phyloP scores from a whole-genome alignment of 257 asterid species.

The Gentiana dahurica region DNA sequence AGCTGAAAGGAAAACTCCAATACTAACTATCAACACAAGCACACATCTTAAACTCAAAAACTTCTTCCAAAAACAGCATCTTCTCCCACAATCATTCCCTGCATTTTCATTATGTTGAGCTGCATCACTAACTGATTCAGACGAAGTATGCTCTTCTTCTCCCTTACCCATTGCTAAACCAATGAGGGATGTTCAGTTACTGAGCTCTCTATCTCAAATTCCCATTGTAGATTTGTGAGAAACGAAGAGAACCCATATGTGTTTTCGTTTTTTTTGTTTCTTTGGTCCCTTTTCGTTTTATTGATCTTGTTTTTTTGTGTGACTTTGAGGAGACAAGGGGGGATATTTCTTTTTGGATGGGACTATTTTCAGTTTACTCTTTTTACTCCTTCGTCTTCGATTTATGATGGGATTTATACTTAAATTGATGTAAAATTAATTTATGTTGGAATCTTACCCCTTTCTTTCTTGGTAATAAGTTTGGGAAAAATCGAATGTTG shows the following conservation, averaged over 20 bases:
- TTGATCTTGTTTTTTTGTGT: constrained; percentile 5
- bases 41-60: constrained; percentile 55
- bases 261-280: constrained; percentile 8
- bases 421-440: too few relatives aligned
- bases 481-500: too few relatives aligned
- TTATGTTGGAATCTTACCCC: too few relatives aligned
- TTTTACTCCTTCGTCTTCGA: too few relatives aligned
- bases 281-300: constrained; percentile 5
- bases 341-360: not conserved
- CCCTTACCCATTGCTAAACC: constrained; percentile 70
- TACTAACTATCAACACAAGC: constrained; percentile 46
- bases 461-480: too few relatives aligned
- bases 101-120: constrained; percentile 34
- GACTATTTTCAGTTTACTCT: too few relatives aligned
- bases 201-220: constrained; percentile 19
- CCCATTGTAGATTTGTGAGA: constrained; percentile 39
- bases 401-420: too few relatives aligned
- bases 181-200: constrained; percentile 36
- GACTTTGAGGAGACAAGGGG: constrained; percentile 8
- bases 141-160: constrained; percentile 37
- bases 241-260: constrained; percentile 15
- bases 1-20: constrained; percentile 62
- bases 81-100: constrained; percentile 16
- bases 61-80: constrained; percentile 31
- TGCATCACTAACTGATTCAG: constrained; percentile 34